Percentiles rank a stretch among this genome's conserved stretches.
Conservation (phyloP, 2,329 filamentous ascomycete species). For the Microcyclosporella mali region DNA sequence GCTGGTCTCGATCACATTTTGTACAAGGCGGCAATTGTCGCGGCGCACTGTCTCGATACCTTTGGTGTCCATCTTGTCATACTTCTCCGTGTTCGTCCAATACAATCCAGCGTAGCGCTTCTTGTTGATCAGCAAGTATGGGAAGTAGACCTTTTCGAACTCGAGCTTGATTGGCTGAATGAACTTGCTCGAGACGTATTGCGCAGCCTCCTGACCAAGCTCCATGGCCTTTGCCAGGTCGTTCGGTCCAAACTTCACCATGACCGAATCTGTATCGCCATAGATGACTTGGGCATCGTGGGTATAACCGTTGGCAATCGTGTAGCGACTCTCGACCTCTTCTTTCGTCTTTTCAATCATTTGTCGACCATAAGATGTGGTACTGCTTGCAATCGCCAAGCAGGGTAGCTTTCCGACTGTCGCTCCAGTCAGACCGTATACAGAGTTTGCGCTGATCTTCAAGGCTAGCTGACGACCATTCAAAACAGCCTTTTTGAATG, state of each 20-base stretch:
- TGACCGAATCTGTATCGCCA: slow-evolving; percentile 97
- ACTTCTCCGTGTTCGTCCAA: slow-evolving; percentile 91
- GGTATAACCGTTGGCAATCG: slow-evolving; percentile 85
- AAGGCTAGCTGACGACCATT: slow-evolving; percentile 94
- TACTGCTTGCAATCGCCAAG: slow-evolving; percentile 90
- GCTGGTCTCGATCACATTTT: slow-evolving; percentile 96
- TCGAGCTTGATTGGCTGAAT: slow-evolving; percentile 96
- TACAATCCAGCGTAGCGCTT: slow-evolving; percentile 97
- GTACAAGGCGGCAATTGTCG: slow-evolving; percentile 92
- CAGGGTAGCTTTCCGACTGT: slow-evolving; percentile 94
- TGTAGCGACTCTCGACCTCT: slow-evolving; percentile 88
- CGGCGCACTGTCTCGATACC: slow-evolving; percentile 96
- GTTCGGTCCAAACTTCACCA: slow-evolving; percentile 95
- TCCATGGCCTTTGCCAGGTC: slow-evolving; percentile 88
- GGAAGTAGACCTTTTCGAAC: slow-evolving; percentile 98
- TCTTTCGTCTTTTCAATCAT: slow-evolving; percentile 98
- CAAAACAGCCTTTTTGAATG: slow-evolving; percentile 95
- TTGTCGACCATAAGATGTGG: slow-evolving; percentile 91
- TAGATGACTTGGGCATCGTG: slow-evolving; percentile 97
- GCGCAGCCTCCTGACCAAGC: slow-evolving; percentile 85
- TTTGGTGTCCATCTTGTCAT: slow-evolving; percentile 99
- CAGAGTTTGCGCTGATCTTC: slow-evolving; percentile 95
- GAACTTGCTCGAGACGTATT: slow-evolving; percentile 85
- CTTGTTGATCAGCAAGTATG: slow-evolving; percentile 98
- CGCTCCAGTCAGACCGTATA: slow-evolving; percentile 94